Percentiles rank a stretch among this genome's conserved stretches.
These are phyloP conservation scores for Fusarium sp. DNA, from an alignment of 2,329 filamentous ascomycete genomes.

Conservation along the genomic window DNA sequence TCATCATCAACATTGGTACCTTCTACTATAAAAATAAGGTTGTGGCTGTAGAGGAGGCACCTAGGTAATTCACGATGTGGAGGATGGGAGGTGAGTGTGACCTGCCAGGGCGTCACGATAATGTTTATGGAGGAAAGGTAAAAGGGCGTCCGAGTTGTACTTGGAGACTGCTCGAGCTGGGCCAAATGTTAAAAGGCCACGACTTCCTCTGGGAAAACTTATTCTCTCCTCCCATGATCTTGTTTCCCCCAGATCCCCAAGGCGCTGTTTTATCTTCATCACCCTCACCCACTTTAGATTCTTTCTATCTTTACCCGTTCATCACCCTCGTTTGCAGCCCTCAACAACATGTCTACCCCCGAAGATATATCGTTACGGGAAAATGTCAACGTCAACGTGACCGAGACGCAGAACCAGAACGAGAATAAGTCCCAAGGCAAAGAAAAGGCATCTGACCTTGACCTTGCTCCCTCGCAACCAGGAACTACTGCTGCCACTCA, in stretches of 20 bases:
- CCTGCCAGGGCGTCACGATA: not conserved
- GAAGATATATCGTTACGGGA: not conserved
- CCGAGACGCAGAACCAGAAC: not conserved
- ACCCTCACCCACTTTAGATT: not conserved
- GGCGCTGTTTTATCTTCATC: not conserved
- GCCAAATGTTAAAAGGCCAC: conserved; percentile 1
- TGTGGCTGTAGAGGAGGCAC: not conserved
- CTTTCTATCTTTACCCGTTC: not conserved
- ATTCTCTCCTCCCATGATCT: not conserved
- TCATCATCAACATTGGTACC: not conserved
- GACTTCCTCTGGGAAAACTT: not conserved
- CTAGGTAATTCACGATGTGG: too few species aligned
- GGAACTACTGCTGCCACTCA: not conserved
- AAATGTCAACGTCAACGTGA: not conserved
- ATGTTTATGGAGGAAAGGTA: not conserved
- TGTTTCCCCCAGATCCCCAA: not conserved
- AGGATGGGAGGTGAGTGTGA: not conserved
- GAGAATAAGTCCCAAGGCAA: not conserved
- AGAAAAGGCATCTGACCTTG: conserved; percentile 9
- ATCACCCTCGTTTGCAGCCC: not conserved
- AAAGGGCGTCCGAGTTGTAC: not conserved
- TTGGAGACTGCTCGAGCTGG: not conserved
- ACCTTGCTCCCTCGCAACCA: conserved; percentile 14
- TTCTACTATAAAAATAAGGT: not conserved
- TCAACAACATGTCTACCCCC: conserved; percentile 9